Base-by-base conservation (phyloP, 208 protist species). In the Trypanosomatidae sp. region DNA sequence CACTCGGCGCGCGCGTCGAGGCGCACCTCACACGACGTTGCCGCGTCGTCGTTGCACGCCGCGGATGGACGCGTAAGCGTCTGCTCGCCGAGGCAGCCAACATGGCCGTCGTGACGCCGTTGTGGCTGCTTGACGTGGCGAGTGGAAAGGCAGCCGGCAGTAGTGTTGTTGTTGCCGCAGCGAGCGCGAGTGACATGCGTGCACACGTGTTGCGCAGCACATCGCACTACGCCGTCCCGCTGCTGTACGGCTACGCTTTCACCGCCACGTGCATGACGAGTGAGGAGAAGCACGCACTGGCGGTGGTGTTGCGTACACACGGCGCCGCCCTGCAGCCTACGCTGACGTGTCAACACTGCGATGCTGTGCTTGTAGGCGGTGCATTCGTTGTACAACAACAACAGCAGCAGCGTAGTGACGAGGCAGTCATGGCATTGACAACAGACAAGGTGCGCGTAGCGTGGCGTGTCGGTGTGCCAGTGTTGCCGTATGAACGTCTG, bases 41-140 rank as follows among this genome's bases (percentile, higher is more conserved):
- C 20, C 50, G 32, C 16, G 54, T 84, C 30, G 44, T 91, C 11
- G 66, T 91, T n/a, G 71, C 82, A 2, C 41, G 65, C 7, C 60
- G 61, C 25, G 82, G 82, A 1, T 66, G 87, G 32, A 87, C 72
- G 10, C 41, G 33, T 24, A 91, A 87, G 58, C 69, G 82, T 5
- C 41, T 91, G 3, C 61, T 74, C 23, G 82, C 76, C 1, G 66
- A 72, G 22, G 46, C 61, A 6, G 56, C 63, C 20, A 46, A 50
- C 1, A 76, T 85, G 15, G 57, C 66, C 19, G 68, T 83, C 7
- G 73, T 91, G 35, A 42, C 58, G 23, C 50, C 73, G 15, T 33
- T 47, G 11, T 90, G 76, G 72, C 39, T 90, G 7, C 32, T 38
- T 15, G 46, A 49, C 6, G 8, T 15, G 28, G 42, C 20, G 39